Conservation (phyloP, 495 filamentous ascomycete genomes). For the Aspergillus cristatus region DNA sequence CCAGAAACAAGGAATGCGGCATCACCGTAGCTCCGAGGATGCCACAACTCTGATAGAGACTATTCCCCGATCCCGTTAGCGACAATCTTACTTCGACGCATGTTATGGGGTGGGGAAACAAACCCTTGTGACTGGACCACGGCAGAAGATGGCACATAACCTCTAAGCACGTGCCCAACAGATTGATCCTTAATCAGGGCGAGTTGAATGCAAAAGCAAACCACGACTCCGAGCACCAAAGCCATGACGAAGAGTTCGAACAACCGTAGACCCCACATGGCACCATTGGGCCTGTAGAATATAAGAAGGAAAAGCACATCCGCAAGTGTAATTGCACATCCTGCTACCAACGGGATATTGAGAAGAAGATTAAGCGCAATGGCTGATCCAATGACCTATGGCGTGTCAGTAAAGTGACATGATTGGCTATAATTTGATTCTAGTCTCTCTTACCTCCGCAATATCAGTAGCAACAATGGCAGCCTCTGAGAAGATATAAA, state of each 20-base stretch:
- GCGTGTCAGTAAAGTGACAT: too few species aligned
- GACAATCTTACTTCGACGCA: too few species aligned
- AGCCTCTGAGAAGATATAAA: slow-evolving; percentile 68
- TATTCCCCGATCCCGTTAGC: slow-evolving; percentile 22
- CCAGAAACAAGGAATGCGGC: slow-evolving; percentile 85
- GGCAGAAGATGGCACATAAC: slow-evolving; percentile 71
- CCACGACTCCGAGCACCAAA: slow-evolving; percentile 72
- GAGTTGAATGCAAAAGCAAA: slow-evolving; percentile 89
- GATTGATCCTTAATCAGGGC: slow-evolving; percentile 62
- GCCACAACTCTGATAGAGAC: slow-evolving; percentile 82
- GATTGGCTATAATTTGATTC: too few species aligned
- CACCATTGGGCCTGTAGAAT: slow-evolving; percentile 71
- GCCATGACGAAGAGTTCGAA: slow-evolving; percentile 78
- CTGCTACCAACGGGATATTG: slow-evolving; percentile 73
- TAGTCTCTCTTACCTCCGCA: slow-evolving; percentile 65
- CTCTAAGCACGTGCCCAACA: slow-evolving; percentile 68
- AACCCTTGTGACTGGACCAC: slow-evolving; percentile 62
- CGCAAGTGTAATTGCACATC: slow-evolving; percentile 75
- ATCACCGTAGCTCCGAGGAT: slow-evolving; percentile 92
- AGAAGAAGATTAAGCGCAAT: slow-evolving; percentile 83
- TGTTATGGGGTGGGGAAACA: too few species aligned
- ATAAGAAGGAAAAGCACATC: slow-evolving; percentile 80
- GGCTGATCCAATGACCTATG: slow-evolving; percentile 77
- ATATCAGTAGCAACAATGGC: slow-evolving; percentile 88
- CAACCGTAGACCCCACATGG: slow-evolving; percentile 60